Conservation (phyloP, 345 rosid genomes). For the Lepidium aucheri region DNA sequence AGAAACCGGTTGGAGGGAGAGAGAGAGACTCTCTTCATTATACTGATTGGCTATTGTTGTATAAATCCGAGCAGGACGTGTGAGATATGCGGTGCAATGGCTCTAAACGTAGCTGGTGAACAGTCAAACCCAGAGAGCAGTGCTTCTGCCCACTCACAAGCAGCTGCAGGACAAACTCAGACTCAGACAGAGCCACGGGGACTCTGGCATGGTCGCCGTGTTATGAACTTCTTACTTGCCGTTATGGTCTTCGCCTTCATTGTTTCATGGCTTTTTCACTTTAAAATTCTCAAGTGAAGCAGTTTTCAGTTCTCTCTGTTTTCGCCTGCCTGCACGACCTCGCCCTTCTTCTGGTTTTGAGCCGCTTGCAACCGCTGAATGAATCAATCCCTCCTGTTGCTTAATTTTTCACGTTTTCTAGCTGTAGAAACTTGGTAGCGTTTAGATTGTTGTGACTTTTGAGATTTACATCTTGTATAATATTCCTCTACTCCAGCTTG, state of each 20-base stretch:
- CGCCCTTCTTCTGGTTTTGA: conserved; percentile 11
- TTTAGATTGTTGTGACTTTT: conserved; percentile 16
- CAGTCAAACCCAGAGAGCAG: conserved; percentile 27
- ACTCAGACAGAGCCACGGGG: conserved; percentile 33
- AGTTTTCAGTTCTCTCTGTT: background rate
- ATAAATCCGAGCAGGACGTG: conserved; percentile 36
- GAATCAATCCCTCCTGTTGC: conserved; percentile 26
- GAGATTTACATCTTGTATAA: conserved; percentile 26
- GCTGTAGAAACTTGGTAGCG: conserved; percentile 19
- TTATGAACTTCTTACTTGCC: conserved; percentile 55
- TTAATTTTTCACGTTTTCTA: conserved; percentile 23
- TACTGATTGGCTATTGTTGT: background rate
- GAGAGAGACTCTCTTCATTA: background rate
- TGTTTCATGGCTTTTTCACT: conserved; percentile 66
- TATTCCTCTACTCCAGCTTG: conserved; percentile 9
- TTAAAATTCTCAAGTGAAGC: conserved; percentile 28
- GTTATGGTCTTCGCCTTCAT: conserved; percentile 54
- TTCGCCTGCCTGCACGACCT: background rate
- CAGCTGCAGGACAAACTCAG: conserved; percentile 26
- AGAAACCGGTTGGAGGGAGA: background rate
- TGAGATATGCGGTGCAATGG: conserved; percentile 58
- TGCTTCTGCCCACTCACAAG: conserved; percentile 22
- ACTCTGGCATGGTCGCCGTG: conserved; percentile 53
- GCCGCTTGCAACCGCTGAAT: background rate
- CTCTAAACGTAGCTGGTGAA: conserved; percentile 38